Evolutionary conservation across 2,329 filamentous ascomycete species (phyloP), one percentile per base, ranked within the genome.

Genomic region (Sclerotinia borealis): DNA sequence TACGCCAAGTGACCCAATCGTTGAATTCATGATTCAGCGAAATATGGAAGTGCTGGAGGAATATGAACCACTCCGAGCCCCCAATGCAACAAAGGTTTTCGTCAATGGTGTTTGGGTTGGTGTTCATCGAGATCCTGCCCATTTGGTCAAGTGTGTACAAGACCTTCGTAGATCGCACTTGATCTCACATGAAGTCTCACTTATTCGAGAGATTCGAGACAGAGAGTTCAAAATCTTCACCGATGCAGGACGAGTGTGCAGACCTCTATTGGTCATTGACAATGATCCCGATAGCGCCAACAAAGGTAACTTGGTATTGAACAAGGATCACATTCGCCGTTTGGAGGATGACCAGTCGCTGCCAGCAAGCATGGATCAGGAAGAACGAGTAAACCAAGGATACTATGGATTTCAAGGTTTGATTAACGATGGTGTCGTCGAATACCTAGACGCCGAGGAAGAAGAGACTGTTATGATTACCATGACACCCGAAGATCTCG

Each of bases 391-490:
- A 45, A 77, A 81, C 55, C 74, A 69, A 48, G 80, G 82, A 37
- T 90, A 87, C 70, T 93, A 91, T 72, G 93, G 92, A 59, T 99
- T 96, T 92, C 86, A 92, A 69, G 91, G 92, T 22, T 81, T 99
- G 47, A 86, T 96, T 49, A 85, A 88, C 64, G 85, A 86, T 15
- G 95, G 93, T 76, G 91, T 92, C 3, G 90, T 99, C 43, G 95
- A 99, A 75, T 98, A 97, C 73, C 85, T 99, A 13, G 95, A 99
- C 75, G 95, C 95, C 0, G 96, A 99, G 74, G 96, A 99, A 80
- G 95, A 99, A 75, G 96, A 99, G 76, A 96, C 92, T 0, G 89
- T 95, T 45, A 99, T 99, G 95, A 99, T 99, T 73, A 92, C 93
- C 76, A 99, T 99, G 93, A 96, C 92, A 0, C 95, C 95, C 0